Evolutionary conservation across 2,329 filamentous ascomycete species (phyloP).

Genomic region (Tricladium varicosporioides): DNA sequence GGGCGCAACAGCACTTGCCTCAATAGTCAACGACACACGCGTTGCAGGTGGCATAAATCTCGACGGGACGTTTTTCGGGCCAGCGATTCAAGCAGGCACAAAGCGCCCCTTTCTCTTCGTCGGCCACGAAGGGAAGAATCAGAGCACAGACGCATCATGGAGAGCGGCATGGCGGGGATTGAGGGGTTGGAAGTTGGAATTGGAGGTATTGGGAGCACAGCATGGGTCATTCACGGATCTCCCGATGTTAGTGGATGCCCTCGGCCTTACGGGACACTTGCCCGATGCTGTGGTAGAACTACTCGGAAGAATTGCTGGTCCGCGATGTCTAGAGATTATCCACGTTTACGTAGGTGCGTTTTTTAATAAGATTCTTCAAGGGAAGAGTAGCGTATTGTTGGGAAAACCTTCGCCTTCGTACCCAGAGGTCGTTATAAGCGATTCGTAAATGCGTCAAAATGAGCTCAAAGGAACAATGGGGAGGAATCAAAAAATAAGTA

Average conservation of each 20-base stretch:
- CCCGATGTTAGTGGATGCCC: conserved; percentile 13
- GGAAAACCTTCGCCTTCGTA: no score
- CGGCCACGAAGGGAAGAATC: conserved; percentile 30
- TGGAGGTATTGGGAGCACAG: conserved; percentile 11
- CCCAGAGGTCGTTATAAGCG: no score
- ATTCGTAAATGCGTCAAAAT: no score
- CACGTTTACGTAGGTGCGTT: conserved; percentile 23
- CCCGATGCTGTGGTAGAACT: not conserved
- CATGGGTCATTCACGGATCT: conserved; percentile 25
- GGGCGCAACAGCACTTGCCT: conserved; percentile 33
- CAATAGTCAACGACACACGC: conserved; percentile 30
- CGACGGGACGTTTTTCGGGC: conserved; percentile 35
- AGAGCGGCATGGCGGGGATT: conserved; percentile 14
- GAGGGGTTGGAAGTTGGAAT: conserved; percentile 23
- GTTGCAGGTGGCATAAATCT: conserved; percentile 37
- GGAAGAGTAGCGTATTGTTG: not conserved
- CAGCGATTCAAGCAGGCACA: conserved; percentile 27
- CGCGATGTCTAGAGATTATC: conserved; percentile 24
- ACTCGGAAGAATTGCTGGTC: conserved; percentile 23
- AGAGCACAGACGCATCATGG: conserved; percentile 18
- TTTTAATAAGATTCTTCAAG: conserved; percentile 23
- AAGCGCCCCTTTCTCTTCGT: conserved; percentile 32
- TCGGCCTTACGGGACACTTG: conserved; percentile 6
- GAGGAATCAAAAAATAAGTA: no score
- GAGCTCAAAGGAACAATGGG: no score